phyloP scores from a whole-genome alignment of 2,329 filamentous ascomycete species.

The Hypoxylon sp. region DNA sequence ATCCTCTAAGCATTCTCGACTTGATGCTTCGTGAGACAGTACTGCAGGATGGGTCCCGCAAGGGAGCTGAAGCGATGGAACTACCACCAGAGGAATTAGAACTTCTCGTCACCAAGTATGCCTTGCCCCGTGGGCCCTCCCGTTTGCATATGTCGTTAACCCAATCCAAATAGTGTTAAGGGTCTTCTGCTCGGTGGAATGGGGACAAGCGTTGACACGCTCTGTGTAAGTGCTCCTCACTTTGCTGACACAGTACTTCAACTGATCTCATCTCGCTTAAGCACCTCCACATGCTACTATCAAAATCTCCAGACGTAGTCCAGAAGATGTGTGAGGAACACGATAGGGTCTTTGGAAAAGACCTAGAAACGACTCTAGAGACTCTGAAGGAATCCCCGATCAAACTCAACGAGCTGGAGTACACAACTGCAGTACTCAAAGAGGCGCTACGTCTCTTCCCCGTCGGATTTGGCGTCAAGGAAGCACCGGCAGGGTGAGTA shows the following conservation, averaged over 20 bases:
- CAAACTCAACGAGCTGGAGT: conserved; percentile 65
- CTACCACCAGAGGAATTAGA: conserved; percentile 28
- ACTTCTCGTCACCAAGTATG: conserved; percentile 45
- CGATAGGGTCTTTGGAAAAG: conserved; percentile 48
- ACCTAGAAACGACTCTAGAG: conserved; percentile 54
- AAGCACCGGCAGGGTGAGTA: conserved; percentile 27
- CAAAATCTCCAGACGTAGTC: conserved; percentile 47
- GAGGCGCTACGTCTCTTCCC: conserved; percentile 61
- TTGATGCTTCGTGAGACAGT: conserved; percentile 42
- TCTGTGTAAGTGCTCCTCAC: conserved; percentile 26
- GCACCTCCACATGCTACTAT: conserved; percentile 36
- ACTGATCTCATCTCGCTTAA: conserved; percentile 6
- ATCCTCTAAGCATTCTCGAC: conserved; percentile 40
- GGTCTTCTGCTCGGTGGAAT: conserved; percentile 50
- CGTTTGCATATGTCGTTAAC: background rate
- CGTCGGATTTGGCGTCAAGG: conserved; percentile 24
- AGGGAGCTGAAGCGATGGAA: conserved; percentile 30
- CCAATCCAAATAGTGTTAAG: conserved; percentile 36
- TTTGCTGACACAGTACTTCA: background rate
- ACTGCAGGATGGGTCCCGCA: conserved; percentile 14
- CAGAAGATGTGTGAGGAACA: conserved; percentile 52
- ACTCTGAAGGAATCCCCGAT: conserved; percentile 59
- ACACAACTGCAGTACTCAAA: conserved; percentile 68
- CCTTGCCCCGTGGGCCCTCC: background rate
- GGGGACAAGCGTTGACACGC: conserved; percentile 48